A percentile compares a stretch with the other conserved stretches of the same genome.
phyloP scores from a whole-genome alignment of 208 protist species.

The Endotrypanum monterogeii region DNA sequence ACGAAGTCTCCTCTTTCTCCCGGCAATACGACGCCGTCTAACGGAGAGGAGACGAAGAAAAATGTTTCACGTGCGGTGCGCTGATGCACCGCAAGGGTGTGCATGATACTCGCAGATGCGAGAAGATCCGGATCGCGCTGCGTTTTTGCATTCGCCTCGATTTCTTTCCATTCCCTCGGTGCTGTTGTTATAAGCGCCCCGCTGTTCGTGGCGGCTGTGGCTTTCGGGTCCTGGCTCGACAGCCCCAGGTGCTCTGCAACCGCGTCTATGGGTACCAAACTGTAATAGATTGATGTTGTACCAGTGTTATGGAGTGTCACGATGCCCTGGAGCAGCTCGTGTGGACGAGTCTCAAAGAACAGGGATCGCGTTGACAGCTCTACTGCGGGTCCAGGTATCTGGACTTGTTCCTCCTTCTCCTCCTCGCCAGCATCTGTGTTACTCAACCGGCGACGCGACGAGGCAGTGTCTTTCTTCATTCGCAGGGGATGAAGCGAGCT shows the following conservation, averaged over 20 bases:
- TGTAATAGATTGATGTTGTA: constrained; percentile 84
- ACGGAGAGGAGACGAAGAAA: constrained; percentile 67
- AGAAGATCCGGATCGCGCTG: background rate
- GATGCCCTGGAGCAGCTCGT: constrained; percentile 60
- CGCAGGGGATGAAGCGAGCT: constrained; percentile 27
- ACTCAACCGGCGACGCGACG: background rate
- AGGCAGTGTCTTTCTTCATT: background rate
- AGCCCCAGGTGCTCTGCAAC: constrained; percentile 31
- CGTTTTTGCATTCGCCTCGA: background rate
- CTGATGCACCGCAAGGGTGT: constrained; percentile 42
- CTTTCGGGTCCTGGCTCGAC: background rate
- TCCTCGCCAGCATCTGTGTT: constrained; percentile 11
- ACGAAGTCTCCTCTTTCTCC: constrained; percentile 51
- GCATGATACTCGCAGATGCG: constrained; percentile 24
- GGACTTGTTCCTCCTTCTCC: background rate
- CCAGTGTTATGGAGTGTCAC: constrained; percentile 64
- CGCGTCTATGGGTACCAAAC: constrained; percentile 54
- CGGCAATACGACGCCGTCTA: constrained; percentile 79
- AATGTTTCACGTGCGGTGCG: constrained; percentile 31
- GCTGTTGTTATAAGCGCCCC: background rate
- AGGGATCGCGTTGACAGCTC: constrained; percentile 64
- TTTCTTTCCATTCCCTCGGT: background rate
- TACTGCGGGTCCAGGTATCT: constrained; percentile 30
- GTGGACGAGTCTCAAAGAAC: constrained; percentile 48
- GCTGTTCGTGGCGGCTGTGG: background rate